A percentile compares a stretch with the other conserved stretches of the same genome.
phyloP scores from a whole-genome alignment of 768 basidiomycete species.

The Terana coerulea region DNA sequence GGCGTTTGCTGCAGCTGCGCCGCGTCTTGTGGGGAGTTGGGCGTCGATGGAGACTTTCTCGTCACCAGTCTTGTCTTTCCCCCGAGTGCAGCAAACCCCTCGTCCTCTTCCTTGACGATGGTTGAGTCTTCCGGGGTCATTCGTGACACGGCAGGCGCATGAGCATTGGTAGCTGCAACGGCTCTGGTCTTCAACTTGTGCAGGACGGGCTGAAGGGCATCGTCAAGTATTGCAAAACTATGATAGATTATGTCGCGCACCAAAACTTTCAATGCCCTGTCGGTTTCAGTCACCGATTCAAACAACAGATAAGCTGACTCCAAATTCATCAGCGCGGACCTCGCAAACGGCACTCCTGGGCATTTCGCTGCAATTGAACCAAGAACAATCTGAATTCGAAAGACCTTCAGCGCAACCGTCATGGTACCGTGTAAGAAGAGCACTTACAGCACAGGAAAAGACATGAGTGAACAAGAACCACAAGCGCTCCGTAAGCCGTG shows the following conservation, averaged over 20 bases:
- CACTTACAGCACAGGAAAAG: constrained; percentile 60
- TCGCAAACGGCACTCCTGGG: constrained; percentile 58
- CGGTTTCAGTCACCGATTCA: constrained; percentile 46
- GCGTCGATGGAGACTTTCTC: constrained; percentile 43
- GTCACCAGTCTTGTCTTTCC: constrained; percentile 63
- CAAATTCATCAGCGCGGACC: constrained; percentile 64
- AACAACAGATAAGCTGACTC: constrained; percentile 61
- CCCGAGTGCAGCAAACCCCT: constrained; percentile 57
- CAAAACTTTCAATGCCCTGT: constrained; percentile 55
- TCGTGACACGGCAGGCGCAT: constrained; percentile 29
- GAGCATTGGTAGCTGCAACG: constrained; percentile 29
- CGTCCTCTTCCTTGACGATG: constrained; percentile 53
- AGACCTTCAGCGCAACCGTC: neutral
- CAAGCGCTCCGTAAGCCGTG: constrained; percentile 62
- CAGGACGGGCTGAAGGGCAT: constrained; percentile 50
- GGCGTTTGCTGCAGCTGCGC: constrained; percentile 7
- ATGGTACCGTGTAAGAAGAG: neutral
- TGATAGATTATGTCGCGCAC: constrained; percentile 34
- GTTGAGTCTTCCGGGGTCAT: constrained; percentile 31
- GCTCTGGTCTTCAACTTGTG: constrained; percentile 54
- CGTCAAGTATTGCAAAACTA: neutral
- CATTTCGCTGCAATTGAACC: constrained; percentile 64
- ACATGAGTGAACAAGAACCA: constrained; percentile 74
- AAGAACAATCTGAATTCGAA: constrained; percentile 56
- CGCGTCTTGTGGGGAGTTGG: constrained; percentile 24